phyloP scores from a whole-genome alignment of 2,329 filamentous ascomycete species.

The Talaromyces islandicus region DNA sequence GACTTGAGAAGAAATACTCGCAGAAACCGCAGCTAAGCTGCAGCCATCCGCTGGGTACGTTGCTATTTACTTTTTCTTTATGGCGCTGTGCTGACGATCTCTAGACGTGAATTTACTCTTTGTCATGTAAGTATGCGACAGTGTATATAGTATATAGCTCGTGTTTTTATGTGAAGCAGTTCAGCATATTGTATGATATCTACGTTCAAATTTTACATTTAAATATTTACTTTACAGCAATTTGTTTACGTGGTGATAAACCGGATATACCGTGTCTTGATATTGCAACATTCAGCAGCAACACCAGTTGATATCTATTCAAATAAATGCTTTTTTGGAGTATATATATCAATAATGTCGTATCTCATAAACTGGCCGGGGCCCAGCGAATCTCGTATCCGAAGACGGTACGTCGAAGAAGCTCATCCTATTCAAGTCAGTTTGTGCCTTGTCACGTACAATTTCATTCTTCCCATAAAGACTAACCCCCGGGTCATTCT shows the following conservation, averaged over 20 bases:
- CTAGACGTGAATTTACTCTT: constrained; percentile 60
- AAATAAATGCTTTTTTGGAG: constrained; percentile 2
- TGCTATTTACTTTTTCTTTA: constrained; percentile 1
- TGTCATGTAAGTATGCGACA: constrained; percentile 49
- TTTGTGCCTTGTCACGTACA: neutral
- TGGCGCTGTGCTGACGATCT: constrained; percentile 10
- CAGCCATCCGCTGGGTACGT: constrained; percentile 88
- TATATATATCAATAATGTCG: neutral
- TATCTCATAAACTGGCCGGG: constrained; percentile 21
- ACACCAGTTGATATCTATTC: neutral
- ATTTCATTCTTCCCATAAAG: neutral
- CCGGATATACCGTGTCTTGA: neutral
- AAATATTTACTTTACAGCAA: neutral
- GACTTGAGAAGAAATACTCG: constrained; percentile 78
- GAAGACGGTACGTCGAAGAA: constrained; percentile 73
- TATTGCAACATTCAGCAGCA: neutral
- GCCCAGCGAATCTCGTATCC: constrained; percentile 68
- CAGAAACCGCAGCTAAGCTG: constrained; percentile 96
- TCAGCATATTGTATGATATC: neutral
- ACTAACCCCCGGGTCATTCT: constrained; percentile 70
- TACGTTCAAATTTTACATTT: neutral
- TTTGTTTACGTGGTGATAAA: neutral
- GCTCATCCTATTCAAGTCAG: constrained; percentile 54
- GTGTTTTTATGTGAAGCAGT: neutral
- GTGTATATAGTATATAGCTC: neutral